Evolutionary conservation across 306 rosid genomes (phyloP).

Genomic region (Quercus variabilis): DNA sequence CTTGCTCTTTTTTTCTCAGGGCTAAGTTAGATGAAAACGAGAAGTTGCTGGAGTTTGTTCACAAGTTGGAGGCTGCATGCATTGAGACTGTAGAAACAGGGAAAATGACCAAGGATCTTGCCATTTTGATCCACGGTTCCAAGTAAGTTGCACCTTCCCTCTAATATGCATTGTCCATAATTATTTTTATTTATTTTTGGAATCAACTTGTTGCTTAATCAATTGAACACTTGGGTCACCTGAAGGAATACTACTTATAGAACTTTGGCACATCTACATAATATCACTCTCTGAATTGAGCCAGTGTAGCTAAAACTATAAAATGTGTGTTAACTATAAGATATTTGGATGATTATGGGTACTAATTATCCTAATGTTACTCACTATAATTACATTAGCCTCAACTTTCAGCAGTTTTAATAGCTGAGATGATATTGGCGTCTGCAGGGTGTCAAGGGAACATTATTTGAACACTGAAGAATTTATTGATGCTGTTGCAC

Average conservation of each 20-base stretch:
- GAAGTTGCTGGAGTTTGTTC: conserved; percentile 66
- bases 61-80: conserved; percentile 87
- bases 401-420: background rate
- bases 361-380: too few species aligned
- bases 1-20: conserved; percentile 32
- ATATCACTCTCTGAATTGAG: too few species aligned
- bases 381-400: too few species aligned
- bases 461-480: conserved; percentile 80
- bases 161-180: background rate
- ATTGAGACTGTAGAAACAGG: conserved; percentile 85
- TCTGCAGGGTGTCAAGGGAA: conserved; percentile 78
- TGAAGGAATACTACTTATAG: background rate
- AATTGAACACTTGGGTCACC: background rate
- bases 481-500: conserved; percentile 76
- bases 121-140: conserved; percentile 78
- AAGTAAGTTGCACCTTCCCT: conserved; percentile 50
- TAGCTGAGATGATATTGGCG: background rate
- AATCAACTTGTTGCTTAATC: background rate
- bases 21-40: conserved; percentile 79
- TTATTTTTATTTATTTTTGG: background rate
- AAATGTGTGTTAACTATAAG: too few species aligned
- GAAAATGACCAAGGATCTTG: conserved; percentile 98
- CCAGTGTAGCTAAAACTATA: too few species aligned
- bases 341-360: too few species aligned
- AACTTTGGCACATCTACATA: background rate